Evolutionary conservation across 2,329 filamentous ascomycete genomes (phyloP).

Genomic region (Cladosporium sp.): DNA sequence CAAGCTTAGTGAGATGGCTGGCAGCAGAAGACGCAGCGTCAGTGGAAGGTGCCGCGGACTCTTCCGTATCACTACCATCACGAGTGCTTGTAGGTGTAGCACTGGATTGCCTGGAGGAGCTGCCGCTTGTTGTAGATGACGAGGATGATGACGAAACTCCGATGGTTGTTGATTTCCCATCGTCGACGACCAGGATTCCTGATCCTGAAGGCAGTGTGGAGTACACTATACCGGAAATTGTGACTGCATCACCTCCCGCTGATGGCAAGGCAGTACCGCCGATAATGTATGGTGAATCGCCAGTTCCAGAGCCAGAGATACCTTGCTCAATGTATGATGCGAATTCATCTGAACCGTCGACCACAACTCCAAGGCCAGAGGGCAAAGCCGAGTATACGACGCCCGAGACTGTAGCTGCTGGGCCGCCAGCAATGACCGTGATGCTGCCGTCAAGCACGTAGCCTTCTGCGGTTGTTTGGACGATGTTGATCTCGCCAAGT

Average conservation of each 20-base stretch:
- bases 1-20: background rate
- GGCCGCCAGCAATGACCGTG: slow-evolving; percentile 5
- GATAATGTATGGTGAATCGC: background rate
- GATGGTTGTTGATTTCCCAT: slow-evolving; percentile 6
- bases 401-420: background rate
- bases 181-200: slow-evolving; percentile 1
- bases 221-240: background rate
- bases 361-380: background rate
- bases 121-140: background rate
- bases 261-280: background rate
- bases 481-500: background rate
- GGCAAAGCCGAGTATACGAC: slow-evolving; percentile 14
- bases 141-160: background rate
- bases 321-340: slow-evolving; percentile 11
- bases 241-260: background rate
- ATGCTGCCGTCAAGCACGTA: slow-evolving; percentile 15
- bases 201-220: slow-evolving; percentile 5
- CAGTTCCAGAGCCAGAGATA: background rate
- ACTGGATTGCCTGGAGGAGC: background rate
- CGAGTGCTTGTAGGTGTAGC: background rate
- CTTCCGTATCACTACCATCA: background rate
- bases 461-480: background rate
- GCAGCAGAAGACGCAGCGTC: background rate
- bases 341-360: background rate
- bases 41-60: background rate